Percentiles rank a stretch among this genome's conserved stretches.
Conservation (phyloP, 2,329 filamentous ascomycete species). For the Neopestalotiopsis rosae region DNA sequence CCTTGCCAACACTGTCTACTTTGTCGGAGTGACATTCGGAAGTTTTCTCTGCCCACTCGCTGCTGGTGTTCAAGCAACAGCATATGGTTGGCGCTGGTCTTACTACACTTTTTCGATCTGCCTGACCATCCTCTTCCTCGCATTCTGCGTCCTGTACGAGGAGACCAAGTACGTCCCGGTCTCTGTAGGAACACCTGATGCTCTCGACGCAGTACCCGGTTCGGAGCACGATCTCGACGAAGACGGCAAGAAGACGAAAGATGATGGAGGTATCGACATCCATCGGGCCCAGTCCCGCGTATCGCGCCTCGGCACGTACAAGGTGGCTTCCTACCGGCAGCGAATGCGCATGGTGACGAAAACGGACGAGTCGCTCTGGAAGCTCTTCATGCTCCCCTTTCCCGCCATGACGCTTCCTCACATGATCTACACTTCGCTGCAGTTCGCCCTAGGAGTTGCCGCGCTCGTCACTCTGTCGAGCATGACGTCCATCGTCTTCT, state of each 20-base stretch:
- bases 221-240: neutral
- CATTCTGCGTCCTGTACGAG: slow-evolving; percentile 22
- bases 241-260: slow-evolving; percentile 12
- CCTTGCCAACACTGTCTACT: slow-evolving; percentile 38
- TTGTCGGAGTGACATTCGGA: slow-evolving; percentile 37
- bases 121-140: slow-evolving; percentile 24
- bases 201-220: neutral
- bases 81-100: slow-evolving; percentile 37
- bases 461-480: slow-evolving; percentile 39
- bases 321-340: slow-evolving; percentile 6
- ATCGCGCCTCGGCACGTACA: neutral
- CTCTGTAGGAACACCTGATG: neutral
- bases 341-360: slow-evolving; percentile 17
- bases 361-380: slow-evolving; percentile 10
- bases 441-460: slow-evolving; percentile 44
- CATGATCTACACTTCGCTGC: slow-evolving; percentile 43
- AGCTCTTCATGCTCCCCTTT: slow-evolving; percentile 8
- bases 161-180: slow-evolving; percentile 34
- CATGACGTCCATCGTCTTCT: slow-evolving; percentile 41
- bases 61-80: slow-evolving; percentile 32
- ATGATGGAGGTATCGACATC: neutral
- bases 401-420: slow-evolving; percentile 38
- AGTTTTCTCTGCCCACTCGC: slow-evolving; percentile 38
- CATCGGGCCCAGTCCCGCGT: neutral
- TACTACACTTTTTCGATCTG: slow-evolving; percentile 29